Evolutionary conservation across 257 asterid species (phyloP).

Genomic region (Solanum rostratum): DNA sequence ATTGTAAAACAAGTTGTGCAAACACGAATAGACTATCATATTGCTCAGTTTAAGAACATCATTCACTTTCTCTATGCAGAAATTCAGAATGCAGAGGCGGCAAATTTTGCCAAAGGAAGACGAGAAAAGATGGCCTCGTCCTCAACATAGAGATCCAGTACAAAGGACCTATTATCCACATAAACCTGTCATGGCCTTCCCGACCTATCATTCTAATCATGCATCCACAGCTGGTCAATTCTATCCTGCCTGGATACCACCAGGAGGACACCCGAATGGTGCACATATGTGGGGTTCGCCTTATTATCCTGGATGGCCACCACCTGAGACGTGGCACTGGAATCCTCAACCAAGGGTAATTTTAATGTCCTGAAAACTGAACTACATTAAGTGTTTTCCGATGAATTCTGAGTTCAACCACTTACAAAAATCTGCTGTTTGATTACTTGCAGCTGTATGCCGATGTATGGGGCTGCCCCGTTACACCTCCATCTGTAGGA

Average conservation of each 20-base stretch:
- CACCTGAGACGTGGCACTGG: conserved; percentile 32
- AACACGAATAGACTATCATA: not conserved
- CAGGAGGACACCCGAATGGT: conserved; percentile 18
- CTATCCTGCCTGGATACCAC: conserved; percentile 29
- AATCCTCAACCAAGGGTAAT: conserved; percentile 25
- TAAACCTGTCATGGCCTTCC: conserved; percentile 35
- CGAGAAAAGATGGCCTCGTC: conserved; percentile 24
- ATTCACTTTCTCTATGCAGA: conserved; percentile 13
- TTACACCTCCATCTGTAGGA: conserved; percentile 22
- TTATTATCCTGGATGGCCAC: conserved; percentile 32
- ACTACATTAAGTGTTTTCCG: not conserved
- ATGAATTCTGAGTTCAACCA: not conserved
- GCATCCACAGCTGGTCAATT: conserved; percentile 15
- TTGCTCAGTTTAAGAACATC: not conserved
- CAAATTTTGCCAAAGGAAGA: conserved; percentile 36
- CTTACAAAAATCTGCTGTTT: not conserved
- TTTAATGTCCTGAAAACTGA: conserved; percentile 1
- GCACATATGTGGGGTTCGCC: conserved; percentile 26
- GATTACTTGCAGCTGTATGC: conserved; percentile 22
- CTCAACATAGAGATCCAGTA: conserved; percentile 16
- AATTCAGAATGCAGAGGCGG: conserved; percentile 34
- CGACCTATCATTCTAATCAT: conserved; percentile 21
- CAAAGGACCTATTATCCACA: conserved; percentile 17
- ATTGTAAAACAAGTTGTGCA: not conserved
- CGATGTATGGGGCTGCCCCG: conserved; percentile 48